These are phyloP conservation scores for Uronychia binucleata DNA, from an alignment of 73 alveolate species.

Conservation along the genomic window DNA sequence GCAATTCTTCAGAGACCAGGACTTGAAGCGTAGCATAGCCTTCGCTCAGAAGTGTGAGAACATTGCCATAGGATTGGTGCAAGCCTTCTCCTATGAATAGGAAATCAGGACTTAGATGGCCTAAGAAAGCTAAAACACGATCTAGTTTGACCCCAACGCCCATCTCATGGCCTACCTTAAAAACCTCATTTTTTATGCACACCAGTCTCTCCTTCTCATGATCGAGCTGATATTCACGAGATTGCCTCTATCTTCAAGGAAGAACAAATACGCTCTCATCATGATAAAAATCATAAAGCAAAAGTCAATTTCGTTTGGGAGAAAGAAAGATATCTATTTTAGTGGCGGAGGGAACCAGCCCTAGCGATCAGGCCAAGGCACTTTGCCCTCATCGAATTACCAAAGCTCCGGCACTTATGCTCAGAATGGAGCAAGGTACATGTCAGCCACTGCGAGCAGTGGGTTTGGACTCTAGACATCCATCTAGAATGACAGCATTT, in stretches of 20 bases:
- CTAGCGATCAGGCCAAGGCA: too few species aligned
- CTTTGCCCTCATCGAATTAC: too few species aligned
- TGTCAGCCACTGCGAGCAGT: not conserved
- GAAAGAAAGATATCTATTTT: not conserved
- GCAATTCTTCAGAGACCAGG: not conserved
- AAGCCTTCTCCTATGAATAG: not conserved
- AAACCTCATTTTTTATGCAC: not conserved
- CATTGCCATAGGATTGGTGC: not conserved
- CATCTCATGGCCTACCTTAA: not conserved
- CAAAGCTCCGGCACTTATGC: too few species aligned
- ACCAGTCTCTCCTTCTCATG: slow-evolving; percentile 2
- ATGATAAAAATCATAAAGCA: too few species aligned
- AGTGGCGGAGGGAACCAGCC: too few species aligned
- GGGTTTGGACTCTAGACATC: not conserved
- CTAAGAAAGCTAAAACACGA: not conserved
- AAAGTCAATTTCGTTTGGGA: not conserved
- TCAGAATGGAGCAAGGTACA: not conserved
- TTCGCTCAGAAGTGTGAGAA: not conserved
- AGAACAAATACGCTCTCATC: not conserved
- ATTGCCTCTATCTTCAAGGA: slow-evolving; percentile 11
- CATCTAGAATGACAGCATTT: not conserved
- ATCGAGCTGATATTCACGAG: slow-evolving; percentile 12
- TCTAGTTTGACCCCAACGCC: not conserved
- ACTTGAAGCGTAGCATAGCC: not conserved
- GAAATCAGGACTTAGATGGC: not conserved